phyloP scores from a whole-genome alignment of 2,329 filamentous ascomycete species.

The Botrytis fragariae region DNA sequence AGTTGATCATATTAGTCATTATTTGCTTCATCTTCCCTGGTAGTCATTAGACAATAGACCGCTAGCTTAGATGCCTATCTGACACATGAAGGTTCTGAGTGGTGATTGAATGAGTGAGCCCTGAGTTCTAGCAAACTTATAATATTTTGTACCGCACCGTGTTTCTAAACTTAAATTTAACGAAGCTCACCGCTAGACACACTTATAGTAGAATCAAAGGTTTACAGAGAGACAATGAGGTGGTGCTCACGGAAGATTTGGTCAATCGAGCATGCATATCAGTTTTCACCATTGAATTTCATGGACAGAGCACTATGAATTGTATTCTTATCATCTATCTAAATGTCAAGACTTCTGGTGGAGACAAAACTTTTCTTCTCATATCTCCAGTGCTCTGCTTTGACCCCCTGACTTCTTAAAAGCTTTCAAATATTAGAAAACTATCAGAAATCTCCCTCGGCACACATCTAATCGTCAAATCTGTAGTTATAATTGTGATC shows the following conservation, averaged over 20 bases:
- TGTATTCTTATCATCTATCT: not conserved
- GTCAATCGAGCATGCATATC: not conserved
- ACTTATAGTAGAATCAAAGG: not conserved
- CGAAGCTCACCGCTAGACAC: not conserved
- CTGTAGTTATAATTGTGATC: too few relatives aligned
- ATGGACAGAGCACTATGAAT: not conserved
- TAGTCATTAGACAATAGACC: not conserved
- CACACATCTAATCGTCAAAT: too few relatives aligned
- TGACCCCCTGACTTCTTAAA: too few relatives aligned
- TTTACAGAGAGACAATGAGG: too few relatives aligned
- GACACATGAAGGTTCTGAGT: not conserved
- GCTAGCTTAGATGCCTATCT: not conserved
- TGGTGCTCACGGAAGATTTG: too few relatives aligned
- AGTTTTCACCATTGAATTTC: accelerated
- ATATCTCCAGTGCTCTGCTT: too few relatives aligned
- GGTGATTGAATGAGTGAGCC: not conserved
- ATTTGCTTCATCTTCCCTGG: not conserved
- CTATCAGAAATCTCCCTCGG: too few relatives aligned
- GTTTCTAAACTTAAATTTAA: accelerated
- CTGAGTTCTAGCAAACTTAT: not conserved
- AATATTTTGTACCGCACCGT: not conserved
- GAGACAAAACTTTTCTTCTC: too few relatives aligned
- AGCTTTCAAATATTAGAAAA: too few relatives aligned
- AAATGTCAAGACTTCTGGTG: accelerated
- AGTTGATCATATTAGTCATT: not conserved